Conservation (phyloP, 345 rosid genomes). For the Aethionema arabicum region DNA sequence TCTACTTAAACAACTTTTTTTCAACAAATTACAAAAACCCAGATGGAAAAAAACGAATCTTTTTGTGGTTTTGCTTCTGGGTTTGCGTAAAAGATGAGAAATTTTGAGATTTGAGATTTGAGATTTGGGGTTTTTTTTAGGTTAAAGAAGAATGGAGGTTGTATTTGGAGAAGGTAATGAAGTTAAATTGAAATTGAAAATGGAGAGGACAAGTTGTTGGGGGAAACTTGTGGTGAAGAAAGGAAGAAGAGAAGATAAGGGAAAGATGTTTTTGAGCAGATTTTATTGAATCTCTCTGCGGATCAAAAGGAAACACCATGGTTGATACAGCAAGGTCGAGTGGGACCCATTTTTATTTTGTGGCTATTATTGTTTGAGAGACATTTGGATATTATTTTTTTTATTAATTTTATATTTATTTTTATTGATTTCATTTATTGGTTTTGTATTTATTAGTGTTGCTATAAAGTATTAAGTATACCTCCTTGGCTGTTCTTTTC, state of each 20-base stretch:
- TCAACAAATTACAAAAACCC: neutral
- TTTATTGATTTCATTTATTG: no score
- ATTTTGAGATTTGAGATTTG: no score
- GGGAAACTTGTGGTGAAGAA: slow-evolving; percentile 13
- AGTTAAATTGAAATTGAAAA: neutral
- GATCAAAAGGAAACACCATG: slow-evolving; percentile 37
- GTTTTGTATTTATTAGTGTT: no score
- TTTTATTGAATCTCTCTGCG: neutral
- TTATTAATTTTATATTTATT: neutral
- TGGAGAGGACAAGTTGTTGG: slow-evolving; percentile 18
- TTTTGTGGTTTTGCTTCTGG: neutral
- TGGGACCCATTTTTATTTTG: slow-evolving; percentile 29
- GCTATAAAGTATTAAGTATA: no score
- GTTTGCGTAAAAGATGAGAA: neutral
- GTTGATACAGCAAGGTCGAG: slow-evolving; percentile 34
- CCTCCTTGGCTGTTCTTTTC: no score
- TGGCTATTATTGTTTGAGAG: slow-evolving; percentile 27
- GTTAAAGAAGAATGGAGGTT: no score
- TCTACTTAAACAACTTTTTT: neutral
- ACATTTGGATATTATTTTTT: neutral
- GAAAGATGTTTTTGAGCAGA: neutral
- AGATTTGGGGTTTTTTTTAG: no score
- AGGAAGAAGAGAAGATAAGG: slow-evolving; percentile 24
- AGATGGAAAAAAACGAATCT: neutral
- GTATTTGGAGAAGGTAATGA: no score